Base-by-base conservation (phyloP, 106 monocot genomes). In the Vanilla planifolia region DNA sequence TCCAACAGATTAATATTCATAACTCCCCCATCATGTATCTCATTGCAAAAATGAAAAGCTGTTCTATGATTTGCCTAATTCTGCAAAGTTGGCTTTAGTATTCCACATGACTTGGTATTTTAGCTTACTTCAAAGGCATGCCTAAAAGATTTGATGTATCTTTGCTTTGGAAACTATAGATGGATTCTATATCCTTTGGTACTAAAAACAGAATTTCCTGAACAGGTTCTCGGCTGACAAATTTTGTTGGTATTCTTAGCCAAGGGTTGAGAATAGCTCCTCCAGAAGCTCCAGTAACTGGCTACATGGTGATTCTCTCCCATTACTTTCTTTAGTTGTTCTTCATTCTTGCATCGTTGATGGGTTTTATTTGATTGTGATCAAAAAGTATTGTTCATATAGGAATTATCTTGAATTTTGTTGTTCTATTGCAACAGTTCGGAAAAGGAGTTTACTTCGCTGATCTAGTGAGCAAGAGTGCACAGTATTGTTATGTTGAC, bases 361-460 rank as follows among this genome's bases (percentile, higher is more conserved):
- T n/a, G n/a, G n/a, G n/a, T n/a, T n/a, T n/a, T n/a, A n/a, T n/a
- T 8, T 16, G 7, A 24, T 26, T 4, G 17, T 55, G 30, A 25
- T 55, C 19, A 14, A 57, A 15, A 35, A 37, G 3, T 43, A n/a
- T 16, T 19, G 39, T 50, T 44, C 24, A 33, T 3, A 24, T 21
- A 34, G 70, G 13, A n/a, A 22, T 5, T 40, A 33, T 3, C 24
- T 21, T 26, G 70, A 7, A n/a, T 15, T 5, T 40, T 1, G 13
- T 60, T 50, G 43, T 21, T 19, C 13, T 61, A 56, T 32, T 5
- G 57, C 70, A 8, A 63, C 40, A 96, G 96, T 96, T 96, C 71
- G 96, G 96, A 50, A 96, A 96, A 77, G 96, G 96, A 15, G 24
- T 96, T 52, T 96, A 96, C 71, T 96, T 96, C 41, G 96, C 96